Evolutionary conservation across 352 stramenopile species (phyloP).

Genomic region (Lagenidium giganteum): DNA sequence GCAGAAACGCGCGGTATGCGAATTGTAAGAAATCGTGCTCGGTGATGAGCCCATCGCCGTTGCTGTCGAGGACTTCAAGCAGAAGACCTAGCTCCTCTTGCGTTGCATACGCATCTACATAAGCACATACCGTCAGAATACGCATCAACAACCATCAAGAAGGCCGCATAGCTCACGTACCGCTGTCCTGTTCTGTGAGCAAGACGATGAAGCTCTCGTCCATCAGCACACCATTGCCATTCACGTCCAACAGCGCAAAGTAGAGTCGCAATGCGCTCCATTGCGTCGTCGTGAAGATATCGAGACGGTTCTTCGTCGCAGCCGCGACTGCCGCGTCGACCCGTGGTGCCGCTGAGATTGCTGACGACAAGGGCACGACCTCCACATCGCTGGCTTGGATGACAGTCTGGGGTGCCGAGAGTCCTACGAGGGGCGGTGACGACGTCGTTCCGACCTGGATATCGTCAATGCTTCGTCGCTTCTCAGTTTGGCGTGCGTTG

Average conservation of each 20-base stretch:
- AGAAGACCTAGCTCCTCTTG: slow-evolving; percentile 76
- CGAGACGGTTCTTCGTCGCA: slow-evolving; percentile 19
- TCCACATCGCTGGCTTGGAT: too few relatives aligned
- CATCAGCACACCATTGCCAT: slow-evolving; percentile 60
- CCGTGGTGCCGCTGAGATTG: background rate
- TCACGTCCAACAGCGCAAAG: slow-evolving; percentile 65
- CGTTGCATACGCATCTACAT: slow-evolving; percentile 73
- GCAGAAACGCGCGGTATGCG: slow-evolving; percentile 63
- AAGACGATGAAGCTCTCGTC: slow-evolving; percentile 81
- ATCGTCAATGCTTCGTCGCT: slow-evolving; percentile 18
- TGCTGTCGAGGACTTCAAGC: slow-evolving; percentile 76
- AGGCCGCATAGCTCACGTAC: too few relatives aligned
- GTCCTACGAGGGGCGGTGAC: too few relatives aligned
- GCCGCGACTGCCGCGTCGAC: background rate
- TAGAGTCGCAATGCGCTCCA: slow-evolving; percentile 78
- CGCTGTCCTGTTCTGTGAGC: slow-evolving; percentile 73
- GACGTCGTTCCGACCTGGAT: slow-evolving; percentile 9
- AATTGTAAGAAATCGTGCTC: slow-evolving; percentile 82
- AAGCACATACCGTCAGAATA: background rate
- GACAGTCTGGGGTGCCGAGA: too few relatives aligned
- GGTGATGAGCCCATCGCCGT: slow-evolving; percentile 70
- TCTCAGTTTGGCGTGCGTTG: slow-evolving; percentile 2
- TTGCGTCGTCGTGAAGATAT: slow-evolving; percentile 66
- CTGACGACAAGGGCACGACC: too few relatives aligned
- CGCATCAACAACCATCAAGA: too few relatives aligned